phyloP scores from a whole-genome alignment of 1,139 yeast genomes.

The Suhomyces taliae region DNA sequence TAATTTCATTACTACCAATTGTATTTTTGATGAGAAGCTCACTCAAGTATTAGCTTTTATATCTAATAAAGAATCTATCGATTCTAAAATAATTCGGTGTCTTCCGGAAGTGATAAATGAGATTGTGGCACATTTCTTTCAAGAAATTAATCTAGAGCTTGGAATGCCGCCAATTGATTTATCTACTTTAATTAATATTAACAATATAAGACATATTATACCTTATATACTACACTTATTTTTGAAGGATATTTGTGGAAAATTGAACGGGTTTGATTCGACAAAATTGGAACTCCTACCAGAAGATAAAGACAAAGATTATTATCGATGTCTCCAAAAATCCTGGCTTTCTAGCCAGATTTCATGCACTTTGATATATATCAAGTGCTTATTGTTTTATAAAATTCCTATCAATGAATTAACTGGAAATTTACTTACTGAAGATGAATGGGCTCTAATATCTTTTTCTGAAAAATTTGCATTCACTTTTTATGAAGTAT shows the following conservation, averaged over 20 bases:
- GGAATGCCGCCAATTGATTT: not conserved
- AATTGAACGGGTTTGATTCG: slow-evolving; percentile 5
- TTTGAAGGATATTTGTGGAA: slow-evolving; percentile 12
- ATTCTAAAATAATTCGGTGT: slow-evolving; percentile 19
- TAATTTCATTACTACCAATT: slow-evolving; percentile 23
- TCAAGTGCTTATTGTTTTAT: slow-evolving; percentile 12
- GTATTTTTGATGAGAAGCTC: slow-evolving; percentile 18
- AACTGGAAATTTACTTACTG: slow-evolving; percentile 4
- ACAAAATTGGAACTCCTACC: slow-evolving; percentile 5
- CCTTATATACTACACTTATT: slow-evolving; percentile 3
- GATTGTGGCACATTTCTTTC: slow-evolving; percentile 12
- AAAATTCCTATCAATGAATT: slow-evolving; percentile 5
- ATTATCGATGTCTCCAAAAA: slow-evolving; percentile 8
- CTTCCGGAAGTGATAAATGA: slow-evolving; percentile 19
- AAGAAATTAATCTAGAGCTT: slow-evolving; percentile 9
- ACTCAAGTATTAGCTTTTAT: slow-evolving; percentile 20
- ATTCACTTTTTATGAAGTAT: slow-evolving; percentile 16
- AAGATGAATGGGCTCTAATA: slow-evolving; percentile 18
- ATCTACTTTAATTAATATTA: not conserved
- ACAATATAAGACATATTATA: not conserved
- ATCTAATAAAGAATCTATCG: slow-evolving; percentile 10
- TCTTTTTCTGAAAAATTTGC: slow-evolving; percentile 13
- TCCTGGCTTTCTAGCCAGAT: slow-evolving; percentile 12
- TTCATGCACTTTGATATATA: slow-evolving; percentile 9
- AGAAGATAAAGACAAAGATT: slow-evolving; percentile 6